Conservation (phyloP, 192 early-diverging fungal species). For the Coemansia sp. region DNA sequence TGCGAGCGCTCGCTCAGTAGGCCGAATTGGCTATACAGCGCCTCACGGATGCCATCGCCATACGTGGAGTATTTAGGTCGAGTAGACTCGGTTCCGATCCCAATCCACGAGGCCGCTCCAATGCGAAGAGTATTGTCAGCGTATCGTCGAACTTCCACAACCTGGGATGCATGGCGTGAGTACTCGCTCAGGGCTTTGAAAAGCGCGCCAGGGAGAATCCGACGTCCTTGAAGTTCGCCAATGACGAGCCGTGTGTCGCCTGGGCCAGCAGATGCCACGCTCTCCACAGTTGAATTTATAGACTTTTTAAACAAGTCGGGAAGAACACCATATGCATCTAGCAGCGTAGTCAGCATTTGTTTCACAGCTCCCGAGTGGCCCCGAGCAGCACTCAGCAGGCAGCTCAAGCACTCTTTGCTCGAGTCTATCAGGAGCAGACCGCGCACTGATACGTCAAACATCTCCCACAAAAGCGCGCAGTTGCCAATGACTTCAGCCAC, state of each 20-base stretch:
- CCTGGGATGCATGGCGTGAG: not conserved
- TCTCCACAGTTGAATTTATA: conserved; percentile 25
- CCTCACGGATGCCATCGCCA: conserved; percentile 22
- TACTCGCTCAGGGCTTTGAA: conserved; percentile 20
- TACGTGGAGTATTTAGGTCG: conserved; percentile 27
- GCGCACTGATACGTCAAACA: conserved; percentile 27
- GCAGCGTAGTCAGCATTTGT: conserved; percentile 3
- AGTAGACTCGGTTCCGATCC: not conserved
- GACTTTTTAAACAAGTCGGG: conserved; percentile 39
- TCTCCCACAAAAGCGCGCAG: conserved; percentile 38
- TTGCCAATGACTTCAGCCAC: conserved; percentile 15
- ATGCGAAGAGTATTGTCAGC: conserved; percentile 20
- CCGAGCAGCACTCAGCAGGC: conserved; percentile 1
- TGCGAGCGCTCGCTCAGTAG: not conserved
- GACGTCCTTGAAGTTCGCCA: conserved; percentile 16
- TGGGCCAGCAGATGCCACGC: not conserved
- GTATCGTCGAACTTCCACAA: conserved; percentile 8
- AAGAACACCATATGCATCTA: conserved; percentile 13
- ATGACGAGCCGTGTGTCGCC: conserved; percentile 8
- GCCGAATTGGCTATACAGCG: conserved; percentile 12
- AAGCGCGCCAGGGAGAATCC: conserved; percentile 33
- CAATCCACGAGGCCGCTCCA: conserved; percentile 35
- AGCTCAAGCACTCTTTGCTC: conserved; percentile 8
- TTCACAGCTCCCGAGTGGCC: conserved; percentile 3
- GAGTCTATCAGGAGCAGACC: conserved; percentile 33